Percentiles rank a stretch among this genome's conserved stretches.
Conservation (phyloP, 768 basidiomycete genomes). For the Phlegmacium glaucopus region DNA sequence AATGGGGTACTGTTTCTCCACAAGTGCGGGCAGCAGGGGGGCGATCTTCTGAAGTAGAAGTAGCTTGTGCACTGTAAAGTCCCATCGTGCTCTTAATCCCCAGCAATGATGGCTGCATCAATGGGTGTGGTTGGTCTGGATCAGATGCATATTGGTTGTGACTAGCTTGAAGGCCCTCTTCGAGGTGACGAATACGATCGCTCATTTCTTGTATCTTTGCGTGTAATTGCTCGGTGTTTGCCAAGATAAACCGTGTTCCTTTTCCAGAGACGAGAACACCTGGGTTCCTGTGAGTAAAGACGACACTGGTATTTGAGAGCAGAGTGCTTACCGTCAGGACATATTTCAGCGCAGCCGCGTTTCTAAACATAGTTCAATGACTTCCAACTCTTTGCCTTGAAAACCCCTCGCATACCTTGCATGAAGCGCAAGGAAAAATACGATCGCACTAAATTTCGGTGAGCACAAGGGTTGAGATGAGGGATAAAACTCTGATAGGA, state of each 20-base stretch:
- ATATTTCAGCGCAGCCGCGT: slow-evolving; percentile 65
- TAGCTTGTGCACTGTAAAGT: slow-evolving; percentile 35
- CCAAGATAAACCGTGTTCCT: slow-evolving; percentile 64
- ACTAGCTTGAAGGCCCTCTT: slow-evolving; percentile 45
- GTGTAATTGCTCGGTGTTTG: slow-evolving; percentile 65
- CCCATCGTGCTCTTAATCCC: slow-evolving; percentile 56
- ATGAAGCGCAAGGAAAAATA: slow-evolving; percentile 47
- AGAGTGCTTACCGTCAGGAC: slow-evolving; percentile 52
- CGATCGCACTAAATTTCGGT: slow-evolving; percentile 41
- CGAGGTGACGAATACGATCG: slow-evolving; percentile 58
- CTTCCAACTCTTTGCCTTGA: neutral
- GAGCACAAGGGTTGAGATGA: slow-evolving; percentile 6
- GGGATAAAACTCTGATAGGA: slow-evolving; percentile 5
- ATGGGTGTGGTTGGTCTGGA: slow-evolving; percentile 38
- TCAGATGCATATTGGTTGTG: slow-evolving; percentile 27
- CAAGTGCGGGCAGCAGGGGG: neutral
- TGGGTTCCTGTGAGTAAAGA: slow-evolving; percentile 17
- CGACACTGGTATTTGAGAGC: neutral
- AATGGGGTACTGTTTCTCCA: slow-evolving; percentile 2
- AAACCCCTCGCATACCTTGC: slow-evolving; percentile 27
- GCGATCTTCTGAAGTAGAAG: slow-evolving; percentile 7
- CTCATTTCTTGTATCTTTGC: slow-evolving; percentile 66
- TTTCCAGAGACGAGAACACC: slow-evolving; percentile 65
- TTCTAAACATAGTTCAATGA: slow-evolving; percentile 34
- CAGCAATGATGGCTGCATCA: slow-evolving; percentile 46